Evolutionary conservation across 352 stramenopile species (phyloP), one percentile per base, ranked within the genome.

Genomic region (Pythium scleroteichum): DNA sequence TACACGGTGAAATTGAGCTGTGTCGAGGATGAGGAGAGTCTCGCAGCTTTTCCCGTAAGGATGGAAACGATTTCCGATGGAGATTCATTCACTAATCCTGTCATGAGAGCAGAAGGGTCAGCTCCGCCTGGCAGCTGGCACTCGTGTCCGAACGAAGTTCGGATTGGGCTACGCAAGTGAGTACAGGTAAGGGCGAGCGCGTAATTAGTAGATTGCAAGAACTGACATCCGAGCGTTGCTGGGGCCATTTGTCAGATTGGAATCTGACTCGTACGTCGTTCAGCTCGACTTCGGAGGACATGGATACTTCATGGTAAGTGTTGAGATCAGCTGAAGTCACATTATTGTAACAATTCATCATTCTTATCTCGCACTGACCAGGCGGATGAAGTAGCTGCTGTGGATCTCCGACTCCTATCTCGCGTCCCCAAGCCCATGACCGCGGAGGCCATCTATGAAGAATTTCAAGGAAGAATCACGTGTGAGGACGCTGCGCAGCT

Each of bases 381-480:
- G 71, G 50, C 61, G 2, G 66, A 71, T 17, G 68, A 89, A 24
- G 78, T 91, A 47, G 59, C 63, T 1, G 85, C 78, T 14, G 72
- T 94, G 19, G 85, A 94, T 47, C 57, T 94, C 20, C 76, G 79
- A 1, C 63, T 94, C 17, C 68, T 94, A 1, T 59, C 69, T 1
- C 85, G 81, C 29, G 69, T 94, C 22, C 82, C 85, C 27, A 87
- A 86, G 39, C 85, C 85, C 27, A 63, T 92, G 19, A 87, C 72
- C 26, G 73, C 76, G 0, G 80, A 90, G 22, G 69, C 71, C 38
- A 90, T 94, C 32, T 84, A 75, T 29, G 40, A 73, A 10, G 71
- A 92, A 52, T 90, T 92, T 39, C 70, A 92, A 35, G 81, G 82
- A 17, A 73, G 79, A 19, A 78, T 94, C 57, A 79, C 75, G 16